These are phyloP conservation scores for Paraurostyla sp. DNA, from an alignment of 73 alveolate species.

Conservation along the genomic window DNA sequence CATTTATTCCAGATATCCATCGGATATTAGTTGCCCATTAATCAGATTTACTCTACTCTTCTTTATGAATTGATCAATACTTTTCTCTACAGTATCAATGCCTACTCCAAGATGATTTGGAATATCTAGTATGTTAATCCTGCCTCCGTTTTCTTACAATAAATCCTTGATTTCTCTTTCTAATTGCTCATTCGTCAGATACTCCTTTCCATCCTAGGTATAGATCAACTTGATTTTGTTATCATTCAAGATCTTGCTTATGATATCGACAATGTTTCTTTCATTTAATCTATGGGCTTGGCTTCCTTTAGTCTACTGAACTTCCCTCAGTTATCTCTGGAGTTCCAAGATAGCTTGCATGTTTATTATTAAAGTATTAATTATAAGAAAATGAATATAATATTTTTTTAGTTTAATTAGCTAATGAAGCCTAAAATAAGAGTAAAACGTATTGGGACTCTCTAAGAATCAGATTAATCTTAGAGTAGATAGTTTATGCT, in stretches of 20 bases:
- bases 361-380: neutral
- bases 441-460: neutral
- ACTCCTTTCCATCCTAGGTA: conserved; percentile 65
- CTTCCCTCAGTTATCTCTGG: conserved; percentile 5
- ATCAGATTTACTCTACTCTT: neutral
- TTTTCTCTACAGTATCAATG: conserved; percentile 37
- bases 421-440: neutral
- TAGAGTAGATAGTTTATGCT: neutral
- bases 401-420: too few species aligned
- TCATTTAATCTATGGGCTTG: conserved; percentile 39
- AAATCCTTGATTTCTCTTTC: conserved; percentile 63
- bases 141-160: conserved; percentile 53
- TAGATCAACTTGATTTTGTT: conserved; percentile 39
- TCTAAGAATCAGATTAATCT: too few species aligned
- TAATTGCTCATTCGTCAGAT: conserved; percentile 63
- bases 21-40: conserved; percentile 59
- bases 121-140: conserved; percentile 22
- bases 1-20: conserved; percentile 26
- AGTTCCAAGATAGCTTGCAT: conserved; percentile 63
- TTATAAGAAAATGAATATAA: neutral
- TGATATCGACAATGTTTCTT: conserved; percentile 55
- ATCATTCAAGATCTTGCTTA: conserved; percentile 18
- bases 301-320: neutral
- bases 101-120: conserved; percentile 50
- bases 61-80: neutral